These are phyloP conservation scores for Yamadazyma sp. DNA, from an alignment of 1,139 yeast genomes.

Conservation along the genomic window DNA sequence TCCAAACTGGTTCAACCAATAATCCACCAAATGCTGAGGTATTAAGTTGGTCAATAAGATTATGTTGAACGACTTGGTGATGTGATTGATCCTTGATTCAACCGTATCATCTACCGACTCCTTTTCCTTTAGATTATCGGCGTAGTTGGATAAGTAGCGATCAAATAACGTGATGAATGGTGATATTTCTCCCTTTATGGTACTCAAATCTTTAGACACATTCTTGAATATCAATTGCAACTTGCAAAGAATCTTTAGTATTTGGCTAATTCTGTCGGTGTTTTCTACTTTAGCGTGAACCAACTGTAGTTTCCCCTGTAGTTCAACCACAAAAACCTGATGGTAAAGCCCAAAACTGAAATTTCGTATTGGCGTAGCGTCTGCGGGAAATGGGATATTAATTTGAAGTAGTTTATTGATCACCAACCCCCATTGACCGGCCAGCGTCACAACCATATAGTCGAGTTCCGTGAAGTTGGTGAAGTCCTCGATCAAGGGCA, in stretches of 20 bases:
- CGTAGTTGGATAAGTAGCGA: conserved; percentile 34
- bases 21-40: conserved; percentile 38
- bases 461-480: conserved; percentile 9
- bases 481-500: conserved; percentile 25
- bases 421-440: conserved; percentile 9
- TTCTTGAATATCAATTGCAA: conserved; percentile 28
- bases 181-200: conserved; percentile 36
- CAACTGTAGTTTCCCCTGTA: conserved; percentile 7
- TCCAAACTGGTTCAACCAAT: conserved; percentile 54
- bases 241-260: conserved; percentile 32
- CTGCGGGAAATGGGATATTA: conserved; percentile 3
- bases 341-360: conserved; percentile 24
- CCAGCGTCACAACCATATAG: conserved; percentile 12
- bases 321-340: conserved; percentile 29
- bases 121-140: conserved; percentile 20
- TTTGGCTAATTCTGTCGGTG: conserved; percentile 11
- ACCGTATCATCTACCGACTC: neutral
- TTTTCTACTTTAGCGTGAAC: conserved; percentile 1
- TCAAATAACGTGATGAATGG: conserved; percentile 42
- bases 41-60: conserved; percentile 59
- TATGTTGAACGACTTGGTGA: conserved; percentile 38
- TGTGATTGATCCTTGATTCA: conserved; percentile 6
- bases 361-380: neutral
- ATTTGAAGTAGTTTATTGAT: conserved; percentile 31
- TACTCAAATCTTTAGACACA: conserved; percentile 38